Percentiles rank a stretch among this genome's conserved stretches.
These are phyloP conservation scores for Spatholobus suberectus DNA, from an alignment of 306 rosid genomes.

Conservation along the genomic window DNA sequence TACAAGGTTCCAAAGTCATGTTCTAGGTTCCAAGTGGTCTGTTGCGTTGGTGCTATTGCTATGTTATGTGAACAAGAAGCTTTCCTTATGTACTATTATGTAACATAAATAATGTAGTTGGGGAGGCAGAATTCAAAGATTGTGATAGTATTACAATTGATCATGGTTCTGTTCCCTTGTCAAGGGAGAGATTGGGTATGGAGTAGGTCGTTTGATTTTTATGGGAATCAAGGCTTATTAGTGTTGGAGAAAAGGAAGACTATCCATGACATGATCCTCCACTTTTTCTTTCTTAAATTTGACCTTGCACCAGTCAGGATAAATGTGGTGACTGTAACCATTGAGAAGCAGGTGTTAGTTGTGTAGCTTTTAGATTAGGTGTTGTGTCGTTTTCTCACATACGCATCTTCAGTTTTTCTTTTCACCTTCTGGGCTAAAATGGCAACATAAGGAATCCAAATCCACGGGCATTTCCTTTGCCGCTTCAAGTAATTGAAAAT, in stretches of 20 bases:
- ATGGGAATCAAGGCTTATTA: slow-evolving; percentile 7
- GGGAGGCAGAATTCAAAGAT: slow-evolving; percentile 16
- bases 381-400: too few relatives aligned
- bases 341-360: neutral
- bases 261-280: neutral
- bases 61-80: neutral
- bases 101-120: slow-evolving; percentile 8
- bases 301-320: neutral
- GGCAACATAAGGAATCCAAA: neutral
- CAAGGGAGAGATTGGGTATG: neutral
- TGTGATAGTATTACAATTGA: slow-evolving; percentile 15
- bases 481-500: neutral
- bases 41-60: neutral
- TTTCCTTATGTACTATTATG: neutral
- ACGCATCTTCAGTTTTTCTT: neutral
- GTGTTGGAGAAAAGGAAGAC: neutral
- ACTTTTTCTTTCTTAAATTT: neutral
- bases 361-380: neutral
- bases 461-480: neutral
- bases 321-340: neutral
- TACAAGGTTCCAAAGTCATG: neutral
- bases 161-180: neutral
- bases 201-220: slow-evolving; percentile 20
- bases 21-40: neutral
- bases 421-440: neutral